These are phyloP conservation scores for Suillus paluster DNA, from an alignment of 768 basidiomycete species.

Conservation along the genomic window DNA sequence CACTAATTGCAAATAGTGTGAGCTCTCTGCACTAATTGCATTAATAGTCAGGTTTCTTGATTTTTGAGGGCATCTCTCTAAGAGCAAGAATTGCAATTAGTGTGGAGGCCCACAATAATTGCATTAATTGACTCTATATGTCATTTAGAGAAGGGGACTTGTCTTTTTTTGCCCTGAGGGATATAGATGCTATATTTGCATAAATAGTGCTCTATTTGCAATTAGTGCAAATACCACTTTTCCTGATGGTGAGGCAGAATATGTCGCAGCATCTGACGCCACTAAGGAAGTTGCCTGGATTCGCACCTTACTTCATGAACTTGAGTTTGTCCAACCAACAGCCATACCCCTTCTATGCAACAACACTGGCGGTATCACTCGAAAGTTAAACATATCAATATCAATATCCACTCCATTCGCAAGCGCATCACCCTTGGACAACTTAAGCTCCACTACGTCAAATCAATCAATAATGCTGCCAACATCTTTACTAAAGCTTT, in stretches of 20 bases:
- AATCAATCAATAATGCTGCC: background rate
- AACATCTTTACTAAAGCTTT: background rate
- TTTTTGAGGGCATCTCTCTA: too few relatives aligned
- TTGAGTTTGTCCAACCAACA: background rate
- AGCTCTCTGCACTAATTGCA: too few relatives aligned
- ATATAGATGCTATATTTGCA: too few relatives aligned
- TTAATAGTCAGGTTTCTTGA: too few relatives aligned
- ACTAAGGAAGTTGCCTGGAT: background rate
- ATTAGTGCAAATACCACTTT: too few relatives aligned
- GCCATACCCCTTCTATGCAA: background rate
- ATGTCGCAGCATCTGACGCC: background rate
- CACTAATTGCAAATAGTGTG: too few relatives aligned
- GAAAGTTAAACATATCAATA: background rate
- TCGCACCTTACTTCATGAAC: background rate
- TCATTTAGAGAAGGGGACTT: too few relatives aligned
- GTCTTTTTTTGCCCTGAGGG: too few relatives aligned
- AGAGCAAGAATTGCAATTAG: too few relatives aligned
- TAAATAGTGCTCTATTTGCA: too few relatives aligned
- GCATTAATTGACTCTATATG: too few relatives aligned
- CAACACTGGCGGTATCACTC: background rate
- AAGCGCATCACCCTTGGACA: accelerated
- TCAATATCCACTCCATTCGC: background rate
- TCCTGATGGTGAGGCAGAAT: background rate
- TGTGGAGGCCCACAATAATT: too few relatives aligned
- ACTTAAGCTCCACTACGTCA: background rate